Evolutionary conservation across 192 early-diverging fungal genomes (phyloP).

Genomic region (Backusella parvicylindrica): DNA sequence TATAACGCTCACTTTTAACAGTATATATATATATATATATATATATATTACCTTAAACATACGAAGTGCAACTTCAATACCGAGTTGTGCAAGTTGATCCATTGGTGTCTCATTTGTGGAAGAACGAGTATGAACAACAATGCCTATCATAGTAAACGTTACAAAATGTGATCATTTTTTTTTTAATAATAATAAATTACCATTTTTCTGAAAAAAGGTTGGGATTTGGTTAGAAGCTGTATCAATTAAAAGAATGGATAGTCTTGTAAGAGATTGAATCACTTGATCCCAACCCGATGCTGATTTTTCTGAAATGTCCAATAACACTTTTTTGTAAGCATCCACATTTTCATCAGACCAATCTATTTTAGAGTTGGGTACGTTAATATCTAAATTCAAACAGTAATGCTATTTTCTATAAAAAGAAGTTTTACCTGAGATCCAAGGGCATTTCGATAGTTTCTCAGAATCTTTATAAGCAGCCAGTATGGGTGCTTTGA

Average conservation of each 20-base stretch:
- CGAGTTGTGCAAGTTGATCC: slow-evolving; percentile 39
- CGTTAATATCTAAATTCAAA: too few relatives aligned
- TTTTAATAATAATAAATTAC: not conserved
- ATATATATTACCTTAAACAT: slow-evolving; percentile 57
- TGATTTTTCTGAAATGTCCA: slow-evolving; percentile 42
- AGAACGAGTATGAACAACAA: not conserved
- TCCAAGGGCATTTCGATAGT: slow-evolving; percentile 40
- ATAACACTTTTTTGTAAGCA: slow-evolving; percentile 27
- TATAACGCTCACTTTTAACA: too few relatives aligned
- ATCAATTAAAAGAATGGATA: slow-evolving; percentile 50
- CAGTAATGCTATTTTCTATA: too few relatives aligned
- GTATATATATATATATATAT: too few relatives aligned
- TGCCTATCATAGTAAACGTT: not conserved
- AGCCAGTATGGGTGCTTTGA: slow-evolving; percentile 42
- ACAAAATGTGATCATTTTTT: not conserved
- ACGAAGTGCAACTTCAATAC: slow-evolving; percentile 39
- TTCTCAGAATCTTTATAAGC: slow-evolving; percentile 48
- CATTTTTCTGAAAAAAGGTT: not conserved
- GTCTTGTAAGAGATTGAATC: slow-evolving; percentile 48
- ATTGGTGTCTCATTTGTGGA: slow-evolving; percentile 30
- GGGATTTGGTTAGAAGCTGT: slow-evolving; percentile 16
- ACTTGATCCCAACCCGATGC: slow-evolving; percentile 53
- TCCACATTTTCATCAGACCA: slow-evolving; percentile 16
- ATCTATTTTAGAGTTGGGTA: slow-evolving; percentile 20
- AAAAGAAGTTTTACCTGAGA: slow-evolving; percentile 17